Base-by-base conservation (phyloP, 176 grass and related monocot species). In the Carex myosuroides region DNA sequence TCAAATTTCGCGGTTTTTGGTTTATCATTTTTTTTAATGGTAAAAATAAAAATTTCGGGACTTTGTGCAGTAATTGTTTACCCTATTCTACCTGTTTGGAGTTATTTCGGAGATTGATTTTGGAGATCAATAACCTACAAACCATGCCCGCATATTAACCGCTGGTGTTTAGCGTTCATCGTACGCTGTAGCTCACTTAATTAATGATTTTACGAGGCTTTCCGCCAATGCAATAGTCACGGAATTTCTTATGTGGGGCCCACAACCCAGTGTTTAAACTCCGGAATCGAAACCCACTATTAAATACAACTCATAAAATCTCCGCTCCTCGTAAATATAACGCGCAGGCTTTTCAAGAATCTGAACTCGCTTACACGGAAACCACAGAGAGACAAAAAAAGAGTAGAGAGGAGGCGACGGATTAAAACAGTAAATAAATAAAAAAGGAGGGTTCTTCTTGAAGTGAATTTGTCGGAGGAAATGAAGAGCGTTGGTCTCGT, bases 401-500 rank as follows among this genome's bases (percentile, higher is more conserved):
- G 46, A 50, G 16, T 46, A 8, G 6, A 44, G 42, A 44, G 7
- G 42, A 44, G 24, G 1, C 2, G 26, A 41, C 10, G 17, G 16
- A 20, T 33, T 24, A 3, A 18, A 33, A 56, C 7, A 80, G 39
- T 48, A 62, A 70, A 79, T 74, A 32, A 32, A 57, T 7, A 78
- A 60, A 60, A 85, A 64, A 60, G 30, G 58, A 61, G 55, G 82
- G 35, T 13, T 73, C 3, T 73, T 52, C 3, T 73, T 52, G 18
- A 13, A 41, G 57, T 4, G 11, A 24, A 54, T 39, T 8, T 57
- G 48, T 57, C 29, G 57, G 59, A 56, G 70, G 18, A 86, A 42
- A 86, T 86, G 84, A 85, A 61, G 84, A 85, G 63, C 35, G 84
- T 69, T 10, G 70, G 68, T 30, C 26, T 48, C 35, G 70, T 68